Conservation (phyloP, 495 filamentous ascomycete species). For the Lepraria neglecta region DNA sequence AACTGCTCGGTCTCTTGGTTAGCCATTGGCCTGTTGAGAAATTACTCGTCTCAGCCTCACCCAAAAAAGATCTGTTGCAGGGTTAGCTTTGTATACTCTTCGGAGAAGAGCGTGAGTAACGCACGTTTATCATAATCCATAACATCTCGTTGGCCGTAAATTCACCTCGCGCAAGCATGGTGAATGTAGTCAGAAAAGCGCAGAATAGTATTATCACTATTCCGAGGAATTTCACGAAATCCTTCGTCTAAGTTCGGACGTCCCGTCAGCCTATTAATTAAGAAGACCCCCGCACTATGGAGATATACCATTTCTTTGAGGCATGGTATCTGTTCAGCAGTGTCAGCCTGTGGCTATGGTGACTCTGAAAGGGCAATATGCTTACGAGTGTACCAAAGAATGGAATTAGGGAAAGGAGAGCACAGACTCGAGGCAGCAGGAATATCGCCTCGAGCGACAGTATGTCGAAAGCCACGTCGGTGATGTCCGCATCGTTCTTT, state of each 20-base stretch:
- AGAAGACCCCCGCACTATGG: background rate
- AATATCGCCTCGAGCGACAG: conserved; percentile 84
- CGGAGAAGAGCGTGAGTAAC: background rate
- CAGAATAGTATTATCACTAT: conserved; percentile 59
- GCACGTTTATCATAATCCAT: conserved; percentile 78
- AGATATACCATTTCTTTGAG: conserved; percentile 72
- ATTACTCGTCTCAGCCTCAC: conserved; percentile 16
- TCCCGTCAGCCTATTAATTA: conserved; percentile 28
- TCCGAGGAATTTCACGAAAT: conserved; percentile 84
- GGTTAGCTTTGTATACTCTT: background rate
- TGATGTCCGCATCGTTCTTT: conserved; percentile 53
- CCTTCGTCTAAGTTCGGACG: conserved; percentile 58
- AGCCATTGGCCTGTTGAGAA: conserved; percentile 10
- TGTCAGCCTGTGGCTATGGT: conserved; percentile 29
- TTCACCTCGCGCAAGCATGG: conserved; percentile 72
- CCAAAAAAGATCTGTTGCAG: conserved; percentile 41
- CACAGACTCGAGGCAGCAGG: conserved; percentile 81
- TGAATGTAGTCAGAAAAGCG: conserved; percentile 89
- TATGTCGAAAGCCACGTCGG: conserved; percentile 78
- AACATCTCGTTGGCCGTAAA: conserved; percentile 73
- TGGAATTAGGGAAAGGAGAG: conserved; percentile 77
- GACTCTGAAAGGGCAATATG: conserved; percentile 13
- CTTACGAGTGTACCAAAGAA: conserved; percentile 78
- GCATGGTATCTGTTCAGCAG: conserved; percentile 58
- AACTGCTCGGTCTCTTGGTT: background rate